Evolutionary conservation across 2,329 filamentous ascomycete species (phyloP).

Genomic region (Arthrocladium fulminans): DNA sequence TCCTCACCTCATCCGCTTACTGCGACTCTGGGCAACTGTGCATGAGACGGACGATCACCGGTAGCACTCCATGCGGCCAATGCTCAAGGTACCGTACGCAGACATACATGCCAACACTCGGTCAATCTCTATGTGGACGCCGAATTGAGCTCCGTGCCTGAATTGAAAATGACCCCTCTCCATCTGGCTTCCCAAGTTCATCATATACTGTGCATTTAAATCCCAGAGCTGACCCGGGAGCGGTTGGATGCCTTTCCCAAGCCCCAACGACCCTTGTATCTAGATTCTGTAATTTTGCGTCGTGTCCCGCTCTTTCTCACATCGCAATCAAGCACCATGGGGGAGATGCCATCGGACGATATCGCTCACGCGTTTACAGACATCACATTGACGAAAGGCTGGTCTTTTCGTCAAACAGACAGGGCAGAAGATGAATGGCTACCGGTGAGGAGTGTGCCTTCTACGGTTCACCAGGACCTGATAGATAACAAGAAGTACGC

Average conservation of each 20-base stretch:
- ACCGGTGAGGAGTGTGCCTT: slow-evolving; percentile 31
- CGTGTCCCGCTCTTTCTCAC: background rate
- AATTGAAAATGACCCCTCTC: background rate
- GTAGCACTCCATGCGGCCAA: too few species aligned
- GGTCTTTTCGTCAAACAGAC: slow-evolving; percentile 32
- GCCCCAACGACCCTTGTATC: background rate
- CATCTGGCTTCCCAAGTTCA: too few species aligned
- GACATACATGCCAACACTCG: too few species aligned
- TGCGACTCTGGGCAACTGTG: too few species aligned
- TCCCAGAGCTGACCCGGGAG: background rate
- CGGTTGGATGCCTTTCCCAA: background rate
- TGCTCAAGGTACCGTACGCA: too few species aligned
- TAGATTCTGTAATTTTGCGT: background rate
- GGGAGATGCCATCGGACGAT: slow-evolving; percentile 3
- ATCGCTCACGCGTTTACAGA: background rate
- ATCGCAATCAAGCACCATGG: background rate
- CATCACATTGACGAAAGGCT: slow-evolving; percentile 21
- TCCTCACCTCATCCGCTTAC: too few species aligned
- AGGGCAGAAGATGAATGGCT: slow-evolving; percentile 28
- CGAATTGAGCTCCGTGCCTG: background rate
- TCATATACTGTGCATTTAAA: background rate
- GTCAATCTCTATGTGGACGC: background rate
- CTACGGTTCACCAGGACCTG: slow-evolving; percentile 35
- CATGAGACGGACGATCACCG: too few species aligned
- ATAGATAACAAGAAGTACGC: slow-evolving; percentile 32